Evolutionary conservation across 257 asterid species (phyloP), one percentile per base, ranked within the genome.

Genomic region (Schizonepeta tenuifolia): DNA sequence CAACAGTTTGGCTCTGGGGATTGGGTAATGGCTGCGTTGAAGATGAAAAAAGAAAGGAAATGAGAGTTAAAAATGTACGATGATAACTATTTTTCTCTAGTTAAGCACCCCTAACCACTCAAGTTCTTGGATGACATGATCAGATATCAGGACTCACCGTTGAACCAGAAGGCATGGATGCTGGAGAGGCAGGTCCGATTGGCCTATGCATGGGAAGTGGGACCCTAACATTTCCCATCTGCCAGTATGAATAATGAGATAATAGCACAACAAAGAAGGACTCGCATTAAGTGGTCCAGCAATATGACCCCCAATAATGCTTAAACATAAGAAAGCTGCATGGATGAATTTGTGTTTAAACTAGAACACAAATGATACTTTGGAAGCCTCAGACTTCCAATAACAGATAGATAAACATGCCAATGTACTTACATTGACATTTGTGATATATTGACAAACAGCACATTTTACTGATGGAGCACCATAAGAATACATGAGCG

Each of bases 391-490:
- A 44, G 31, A 70, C 35, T 60, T 75, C 65, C 15, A n/a, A 70
- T 20, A 57, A 55, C 67, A 54, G 54, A 56, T 56, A 41, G 31
- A 40, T 31, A 53, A 18, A 65, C 15, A 7, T 67, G 56, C 49
- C 38, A 22, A 38, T 58, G 58, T 50, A 81, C 88, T 86, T 81
- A 83, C 86, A 74, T 83, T 86, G 69, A 70, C 88, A 65, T 86
- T 75, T 47, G 88, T 86, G 79, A 86, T 75, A 78, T 68, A 77
- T 69, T 81, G 88, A 72, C 88, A 86, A 53, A 86, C 79, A 46
- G 85, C 90, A 73, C 90, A 86, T 79, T 86, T 86, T 78, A 83
- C 86, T 15, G 88, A 83, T 20, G 90, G 82, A 65, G 90, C 83
- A 46, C 90, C 90, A 62, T 83, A 81, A 51, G 90, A 88, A 65